Percentiles rank a stretch among this genome's conserved stretches.
These are phyloP conservation scores for Cercospora zeina DNA, from an alignment of 2,329 filamentous ascomycete species.

Conservation along the genomic window DNA sequence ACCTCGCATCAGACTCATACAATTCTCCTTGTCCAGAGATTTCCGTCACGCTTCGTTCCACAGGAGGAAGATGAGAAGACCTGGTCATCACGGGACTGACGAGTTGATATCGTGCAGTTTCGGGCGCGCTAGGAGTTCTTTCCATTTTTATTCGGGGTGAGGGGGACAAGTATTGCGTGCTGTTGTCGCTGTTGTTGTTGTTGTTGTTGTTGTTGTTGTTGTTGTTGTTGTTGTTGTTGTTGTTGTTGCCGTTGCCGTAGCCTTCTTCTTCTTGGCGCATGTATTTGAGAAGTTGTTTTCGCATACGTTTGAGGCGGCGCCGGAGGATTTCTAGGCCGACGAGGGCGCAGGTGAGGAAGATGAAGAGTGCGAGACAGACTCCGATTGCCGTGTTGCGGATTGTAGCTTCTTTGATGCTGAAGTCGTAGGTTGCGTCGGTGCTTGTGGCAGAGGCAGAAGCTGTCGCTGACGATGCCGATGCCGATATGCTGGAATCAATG, in stretches of 20 bases:
- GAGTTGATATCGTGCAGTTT: conserved; percentile 1
- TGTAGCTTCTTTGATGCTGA: conserved; percentile 21
- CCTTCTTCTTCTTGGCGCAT: conserved; percentile 9
- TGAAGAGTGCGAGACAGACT: conserved; percentile 21
- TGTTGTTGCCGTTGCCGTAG: too few relatives aligned
- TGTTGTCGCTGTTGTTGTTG: too few relatives aligned
- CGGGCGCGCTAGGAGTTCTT: not conserved
- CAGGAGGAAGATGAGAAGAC: not conserved
- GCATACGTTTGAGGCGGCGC: conserved; percentile 19
- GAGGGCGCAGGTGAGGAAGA: conserved; percentile 21
- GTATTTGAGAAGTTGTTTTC: conserved; percentile 13
- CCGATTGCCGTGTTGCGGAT: conserved; percentile 23
- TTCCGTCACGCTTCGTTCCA: conserved; percentile 5
- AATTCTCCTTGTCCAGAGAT: conserved; percentile 7
- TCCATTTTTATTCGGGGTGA: not conserved
- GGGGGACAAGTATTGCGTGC: conserved; percentile 5
- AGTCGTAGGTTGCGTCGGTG: conserved; percentile 21
- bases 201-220: not conserved
- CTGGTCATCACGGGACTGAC: not conserved
- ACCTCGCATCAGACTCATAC: conserved; percentile 15
- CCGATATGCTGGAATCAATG: not conserved
- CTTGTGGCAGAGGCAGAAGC: conserved; percentile 3
- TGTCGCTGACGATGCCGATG: conserved; percentile 15
- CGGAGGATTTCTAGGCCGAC: conserved; percentile 21
- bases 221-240: too few relatives aligned